Evolutionary conservation across 441 rosid species (phyloP).

Genomic region (Gossypium davidsonii): DNA sequence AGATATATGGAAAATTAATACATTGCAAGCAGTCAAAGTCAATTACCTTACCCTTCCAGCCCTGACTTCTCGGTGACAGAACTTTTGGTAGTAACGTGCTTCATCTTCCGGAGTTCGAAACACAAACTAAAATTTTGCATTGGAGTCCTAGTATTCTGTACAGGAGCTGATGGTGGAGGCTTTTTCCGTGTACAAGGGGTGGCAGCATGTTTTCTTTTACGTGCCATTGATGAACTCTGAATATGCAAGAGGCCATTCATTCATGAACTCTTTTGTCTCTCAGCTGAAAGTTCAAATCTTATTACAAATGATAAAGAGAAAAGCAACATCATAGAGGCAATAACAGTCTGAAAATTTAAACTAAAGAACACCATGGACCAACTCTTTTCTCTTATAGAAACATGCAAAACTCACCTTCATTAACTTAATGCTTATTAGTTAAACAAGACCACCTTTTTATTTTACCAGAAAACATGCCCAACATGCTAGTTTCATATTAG

Average conservation of each 20-base stretch:
- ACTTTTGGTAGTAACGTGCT: background rate
- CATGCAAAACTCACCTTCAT: background rate
- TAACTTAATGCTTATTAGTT: slow-evolving; percentile 8
- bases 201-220: background rate
- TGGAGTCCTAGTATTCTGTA: background rate
- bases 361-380: too few species aligned
- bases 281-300: too few species aligned
- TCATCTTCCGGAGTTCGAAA: background rate
- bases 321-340: too few species aligned
- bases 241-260: too few species aligned
- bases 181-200: background rate
- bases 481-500: background rate
- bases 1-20: background rate
- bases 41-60: background rate
- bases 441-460: background rate
- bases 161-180: background rate
- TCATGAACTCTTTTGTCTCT: too few species aligned
- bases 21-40: background rate
- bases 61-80: background rate
- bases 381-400: too few species aligned
- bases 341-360: too few species aligned
- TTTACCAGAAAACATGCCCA: slow-evolving; percentile 9
- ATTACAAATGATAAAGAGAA: too few species aligned
- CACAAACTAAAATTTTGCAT: background rate
- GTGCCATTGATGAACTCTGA: background rate